Evolutionary conservation across 2,329 filamentous ascomycete genomes (phyloP), one percentile per base, ranked within the genome.

Genomic region (Arthroderma uncinatum): DNA sequence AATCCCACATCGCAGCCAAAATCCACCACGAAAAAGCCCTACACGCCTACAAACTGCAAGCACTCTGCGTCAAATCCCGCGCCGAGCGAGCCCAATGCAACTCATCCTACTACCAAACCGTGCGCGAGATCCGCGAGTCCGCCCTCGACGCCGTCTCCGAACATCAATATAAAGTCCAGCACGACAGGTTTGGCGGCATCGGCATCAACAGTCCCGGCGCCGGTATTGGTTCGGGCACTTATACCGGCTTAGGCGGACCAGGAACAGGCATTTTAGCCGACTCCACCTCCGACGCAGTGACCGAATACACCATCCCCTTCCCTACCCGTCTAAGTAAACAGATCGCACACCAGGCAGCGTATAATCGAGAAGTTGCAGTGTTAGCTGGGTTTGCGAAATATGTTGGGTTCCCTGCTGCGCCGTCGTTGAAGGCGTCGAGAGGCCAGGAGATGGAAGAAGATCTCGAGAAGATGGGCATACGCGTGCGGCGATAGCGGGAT

Each of bases 321-420:
- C 87, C 89, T 6, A 82, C 85, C 54, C 84, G 85, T 61, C 82
- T 84, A 60, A 81, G 84, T 28, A 85, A 91, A 65, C 88, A 92
- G 66, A 81, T 95, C 59, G 80, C 83, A 60, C 87, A 96, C 61
- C 91, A 95, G 64, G 81, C 90, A 53, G 87, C 91, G 50, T 97
- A 97, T 75, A 97, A 95, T 70, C 87, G 86, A 62, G 93, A 98
- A 70, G 91, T 98, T 3, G 95, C 91, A 0, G 83, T 96, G 28
- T 76, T 98, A 58, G 85, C 91, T 4, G 92, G 92, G 37, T 79
- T 97, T 54, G 91, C 92, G 36, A 97, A 96, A 73, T 91, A 96
- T 69, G 85, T 95, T 66, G 93, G 93, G 23, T 98, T 98, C 73
- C 93, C 93, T 36, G 91, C 92, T 33, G 93, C 91, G n/a, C 93